Conservation (phyloP, 768 basidiomycete species). For the Lyophyllum semitale region DNA sequence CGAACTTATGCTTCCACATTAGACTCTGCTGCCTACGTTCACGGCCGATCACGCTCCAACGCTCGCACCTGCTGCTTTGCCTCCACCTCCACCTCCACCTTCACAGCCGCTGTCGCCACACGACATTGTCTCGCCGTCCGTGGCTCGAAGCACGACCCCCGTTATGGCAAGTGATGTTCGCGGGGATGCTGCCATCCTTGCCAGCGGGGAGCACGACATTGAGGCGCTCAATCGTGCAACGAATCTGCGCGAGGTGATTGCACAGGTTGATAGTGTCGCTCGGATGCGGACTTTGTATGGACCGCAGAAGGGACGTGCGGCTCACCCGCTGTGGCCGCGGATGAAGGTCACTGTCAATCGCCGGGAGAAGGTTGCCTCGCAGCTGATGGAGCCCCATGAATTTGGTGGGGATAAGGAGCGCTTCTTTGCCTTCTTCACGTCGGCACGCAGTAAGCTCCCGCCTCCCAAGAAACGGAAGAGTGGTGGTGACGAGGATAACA, state of each 20-base stretch:
- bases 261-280: background rate
- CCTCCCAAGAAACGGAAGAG: background rate
- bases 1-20: too few relatives aligned
- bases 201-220: background rate
- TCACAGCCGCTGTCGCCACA: too few relatives aligned
- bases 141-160: too few relatives aligned
- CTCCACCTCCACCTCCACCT: too few relatives aligned
- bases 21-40: too few relatives aligned
- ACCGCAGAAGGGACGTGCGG: background rate
- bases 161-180: too few relatives aligned
- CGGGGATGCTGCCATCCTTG: background rate
- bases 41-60: too few relatives aligned
- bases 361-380: background rate
- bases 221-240: background rate
- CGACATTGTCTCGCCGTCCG: too few relatives aligned
- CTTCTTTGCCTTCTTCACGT: background rate
- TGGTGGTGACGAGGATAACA: background rate
- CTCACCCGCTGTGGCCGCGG: background rate
- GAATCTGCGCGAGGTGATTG: background rate
- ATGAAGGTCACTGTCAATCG: slow-evolving; percentile 2
- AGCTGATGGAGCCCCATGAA: background rate
- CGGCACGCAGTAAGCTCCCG: too few relatives aligned
- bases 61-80: too few relatives aligned
- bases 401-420: background rate
- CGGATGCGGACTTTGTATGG: background rate